Conservation (phyloP, 768 basidiomycete species). For the Lentinula boryana region DNA sequence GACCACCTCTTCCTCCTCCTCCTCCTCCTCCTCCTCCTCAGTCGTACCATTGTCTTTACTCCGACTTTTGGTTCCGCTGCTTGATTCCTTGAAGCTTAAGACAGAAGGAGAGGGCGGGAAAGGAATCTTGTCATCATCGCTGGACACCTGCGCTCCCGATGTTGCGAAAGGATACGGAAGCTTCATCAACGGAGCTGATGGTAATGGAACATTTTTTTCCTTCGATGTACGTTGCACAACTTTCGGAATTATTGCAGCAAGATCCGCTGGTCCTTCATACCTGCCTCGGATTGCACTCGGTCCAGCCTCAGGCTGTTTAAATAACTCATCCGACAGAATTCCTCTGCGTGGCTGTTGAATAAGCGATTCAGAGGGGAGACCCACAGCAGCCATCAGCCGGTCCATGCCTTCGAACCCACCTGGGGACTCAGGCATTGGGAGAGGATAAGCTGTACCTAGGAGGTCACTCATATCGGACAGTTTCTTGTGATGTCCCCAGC, state of each 20-base stretch:
- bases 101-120: constrained; percentile 63
- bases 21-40: constrained; percentile 27
- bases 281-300: constrained; percentile 7
- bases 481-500: constrained; percentile 31
- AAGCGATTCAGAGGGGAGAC: constrained; percentile 31
- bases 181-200: constrained; percentile 36
- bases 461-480: constrained; percentile 14
- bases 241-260: constrained; percentile 35
- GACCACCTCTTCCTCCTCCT: constrained; percentile 19
- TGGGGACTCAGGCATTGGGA: constrained; percentile 22
- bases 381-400: constrained; percentile 50
- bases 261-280: constrained; percentile 19
- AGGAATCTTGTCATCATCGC: constrained; percentile 58
- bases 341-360: constrained; percentile 49
- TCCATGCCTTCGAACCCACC: constrained; percentile 46
- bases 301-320: constrained; percentile 35
- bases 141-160: constrained; percentile 49
- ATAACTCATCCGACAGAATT: constrained; percentile 60
- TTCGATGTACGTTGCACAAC: constrained; percentile 39
- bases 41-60: constrained; percentile 20
- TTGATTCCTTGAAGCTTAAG: constrained; percentile 32
- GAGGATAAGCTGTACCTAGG: constrained; percentile 14
- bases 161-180: constrained; percentile 71
- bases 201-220: constrained; percentile 31
- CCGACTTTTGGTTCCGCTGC: constrained; percentile 15